These are phyloP conservation scores for Cerioporus squamosus DNA, from an alignment of 1,284 basidiomycete genomes.

Conservation along the genomic window DNA sequence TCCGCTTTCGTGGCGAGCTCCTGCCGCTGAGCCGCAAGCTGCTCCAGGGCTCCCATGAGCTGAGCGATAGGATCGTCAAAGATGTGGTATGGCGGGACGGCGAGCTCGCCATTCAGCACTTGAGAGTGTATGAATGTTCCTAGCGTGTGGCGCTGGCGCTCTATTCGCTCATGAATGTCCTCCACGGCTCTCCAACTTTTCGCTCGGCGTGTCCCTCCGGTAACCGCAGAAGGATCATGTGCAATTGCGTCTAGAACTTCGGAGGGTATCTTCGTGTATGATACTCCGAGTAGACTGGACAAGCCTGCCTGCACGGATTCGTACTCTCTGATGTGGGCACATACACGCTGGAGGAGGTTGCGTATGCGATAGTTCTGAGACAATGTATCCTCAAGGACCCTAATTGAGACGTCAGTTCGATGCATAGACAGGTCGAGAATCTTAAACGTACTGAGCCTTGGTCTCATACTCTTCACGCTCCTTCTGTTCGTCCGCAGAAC, in stretches of 20 bases:
- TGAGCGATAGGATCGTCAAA: conserved; percentile 57
- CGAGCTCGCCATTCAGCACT: conserved; percentile 7
- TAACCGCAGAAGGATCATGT: conserved; percentile 76
- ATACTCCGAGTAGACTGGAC: conserved; percentile 49
- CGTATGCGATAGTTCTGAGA: conserved; percentile 68
- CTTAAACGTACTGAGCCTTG: conserved; percentile 55
- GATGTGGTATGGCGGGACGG: conserved; percentile 41
- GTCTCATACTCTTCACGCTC: conserved; percentile 59
- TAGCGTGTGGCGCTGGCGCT: conserved; percentile 61
- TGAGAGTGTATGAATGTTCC: conserved; percentile 41
- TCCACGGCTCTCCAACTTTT: conserved; percentile 72
- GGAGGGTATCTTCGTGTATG: conserved; percentile 53
- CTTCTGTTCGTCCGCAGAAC: conserved; percentile 51
- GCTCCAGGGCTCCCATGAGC: conserved; percentile 50
- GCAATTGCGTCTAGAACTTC: conserved; percentile 73
- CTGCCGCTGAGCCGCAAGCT: conserved; percentile 42
- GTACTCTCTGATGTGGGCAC: conserved; percentile 63
- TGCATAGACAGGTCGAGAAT: neutral
- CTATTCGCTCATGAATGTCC: conserved; percentile 65
- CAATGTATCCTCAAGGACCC: conserved; percentile 59
- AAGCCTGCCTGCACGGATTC: conserved; percentile 58
- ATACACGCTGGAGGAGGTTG: conserved; percentile 66
- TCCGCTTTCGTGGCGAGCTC: conserved; percentile 46
- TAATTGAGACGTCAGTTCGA: conserved; percentile 31
- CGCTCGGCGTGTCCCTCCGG: conserved; percentile 57